Evolutionary conservation across 768 basidiomycete species (phyloP), one percentile per base, ranked within the genome.

Genomic region (Termitomyces sp.): DNA sequence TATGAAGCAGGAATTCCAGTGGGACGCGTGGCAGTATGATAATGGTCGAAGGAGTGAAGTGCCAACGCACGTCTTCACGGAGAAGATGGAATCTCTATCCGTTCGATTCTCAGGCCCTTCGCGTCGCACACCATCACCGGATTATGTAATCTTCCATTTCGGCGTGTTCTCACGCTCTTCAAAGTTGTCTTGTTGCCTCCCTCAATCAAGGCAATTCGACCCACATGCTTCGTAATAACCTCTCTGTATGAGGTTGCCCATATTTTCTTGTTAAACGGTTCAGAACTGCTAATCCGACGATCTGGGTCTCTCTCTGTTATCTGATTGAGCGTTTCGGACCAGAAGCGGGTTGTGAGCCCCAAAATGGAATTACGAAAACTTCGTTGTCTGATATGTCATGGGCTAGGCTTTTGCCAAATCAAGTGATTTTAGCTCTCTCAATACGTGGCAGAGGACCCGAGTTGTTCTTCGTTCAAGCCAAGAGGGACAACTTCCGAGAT

Each of bases 51-150:
- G 41, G 47, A 59, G 45, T 23, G 53, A 50, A 53, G 54, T 55
- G 58, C 56, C 58, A 59, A 41, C 56, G 50, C 52, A 62, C 59
- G 50, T 50, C 53, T 52, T 27, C 32, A 47, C 53, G 45, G 53
- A 52, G 56, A 63, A 63, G 57, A 55, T 57, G 61, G 48, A 12
- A 56, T 60, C 49, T 53, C 47, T 38, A 38, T 47, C 47, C 7
- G 49, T 54, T 56, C 59, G 56, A 54, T 60, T 60, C 59, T 60
- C 62, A 62, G 61, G 59, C 56, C 55, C 25, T 58, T 53, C 60
- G 55, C 59, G 59, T 53, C 53, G 50, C 55, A 46, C 42, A 54
- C 20, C 53, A 60, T 59, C 56, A 61, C 45, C 12, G 18, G 29
- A 32, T 61, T 58, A 61, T 31, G 44, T 61, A 51, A 61, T 52